Base-by-base conservation (phyloP, 208 protist genomes). In the Tritrichomonas musculus region DNA sequence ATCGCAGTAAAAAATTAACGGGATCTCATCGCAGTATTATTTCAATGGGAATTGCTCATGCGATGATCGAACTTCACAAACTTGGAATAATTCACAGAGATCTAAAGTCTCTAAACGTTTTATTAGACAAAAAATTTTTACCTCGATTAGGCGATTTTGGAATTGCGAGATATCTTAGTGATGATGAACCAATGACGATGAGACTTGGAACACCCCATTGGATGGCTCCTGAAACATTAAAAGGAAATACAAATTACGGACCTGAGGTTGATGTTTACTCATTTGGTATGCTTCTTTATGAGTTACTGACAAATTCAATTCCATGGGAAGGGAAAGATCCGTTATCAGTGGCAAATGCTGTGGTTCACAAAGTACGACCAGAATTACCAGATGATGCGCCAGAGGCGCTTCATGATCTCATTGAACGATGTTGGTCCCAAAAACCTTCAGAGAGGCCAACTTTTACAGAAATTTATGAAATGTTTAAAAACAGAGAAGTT, bases 41-140 rank as follows among this genome's bases (percentile, higher is more conserved):
- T 20, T 94, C 94, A 20, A 65, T 93, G 57, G 94, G 93, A 65
- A 66, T 95, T 44, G 93, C 94, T 11, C 33, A 69, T 27, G 95
- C 72, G 8, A 95, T 96, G 95, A 72, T 53, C 3, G 96, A 95
- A 84, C 50, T 96, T 27, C 95, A 96, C 27, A 92, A 60, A 0
- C 75, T 93, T 27, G 77, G 94, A 44, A 93, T 96, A 3, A 77
- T 96, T 41, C 95, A 96, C 92, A 22, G 95, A 33, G 94, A 96
- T 72, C 92, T 96, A 33, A 96, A 96, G 57, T 93, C 65, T 27
- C 57, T 73, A 30, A 96, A 96, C 65, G n/a, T 96, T 20, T 60
- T 95, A 0, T 82, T 96, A 11, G 55, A 92, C 72, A 5, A 64
- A 49, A 44, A 72, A 22, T 66, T 72, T 47, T 39, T 41, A 44